A percentile compares a stretch with the other conserved stretches of the same genome.
Evolutionary conservation across 1,284 basidiomycete species (phyloP).

Genomic region (Ceratobasidium sp.): DNA sequence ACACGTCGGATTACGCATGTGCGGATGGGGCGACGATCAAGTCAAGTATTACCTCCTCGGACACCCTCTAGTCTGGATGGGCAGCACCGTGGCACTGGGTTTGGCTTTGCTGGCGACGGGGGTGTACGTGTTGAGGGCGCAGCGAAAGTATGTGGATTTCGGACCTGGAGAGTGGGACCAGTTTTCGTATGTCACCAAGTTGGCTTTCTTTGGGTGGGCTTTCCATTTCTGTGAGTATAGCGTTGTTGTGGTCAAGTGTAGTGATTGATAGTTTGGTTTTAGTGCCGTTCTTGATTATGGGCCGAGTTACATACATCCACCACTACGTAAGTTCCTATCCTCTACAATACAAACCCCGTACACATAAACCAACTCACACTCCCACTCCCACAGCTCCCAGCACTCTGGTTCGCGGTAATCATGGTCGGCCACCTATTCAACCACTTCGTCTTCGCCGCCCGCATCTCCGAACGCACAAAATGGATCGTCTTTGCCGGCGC

Average conservation of each 20-base stretch:
- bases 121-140: conserved; percentile 85
- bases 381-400: conserved; percentile 82
- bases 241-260: background rate
- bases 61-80: conserved; percentile 95
- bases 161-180: conserved; percentile 93
- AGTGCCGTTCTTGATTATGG: conserved; percentile 98
- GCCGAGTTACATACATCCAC: conserved; percentile 91
- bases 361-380: conserved; percentile 20
- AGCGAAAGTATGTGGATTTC: conserved; percentile 93
- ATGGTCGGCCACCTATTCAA: conserved; percentile 93
- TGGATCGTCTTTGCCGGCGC: conserved; percentile 77
- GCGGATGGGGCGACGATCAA: conserved; percentile 92
- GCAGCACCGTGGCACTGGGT: conserved; percentile 77
- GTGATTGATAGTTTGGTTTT: conserved; percentile 38
- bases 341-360: background rate
- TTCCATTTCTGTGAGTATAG: conserved; percentile 84
- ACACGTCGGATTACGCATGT: conserved; percentile 93
- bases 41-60: conserved; percentile 96
- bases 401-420: conserved; percentile 94
- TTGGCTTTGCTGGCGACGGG: conserved; percentile 68
- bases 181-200: conserved; percentile 92
- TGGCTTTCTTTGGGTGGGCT: conserved; percentile 92
- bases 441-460: conserved; percentile 89
- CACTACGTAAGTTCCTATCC: conserved; percentile 75
- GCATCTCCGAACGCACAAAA: conserved; percentile 75